A percentile compares a stretch with the other conserved stretches of the same genome.
These are phyloP conservation scores for Pugionium dolabratum DNA, from an alignment of 345 rosid genomes.

Conservation along the genomic window DNA sequence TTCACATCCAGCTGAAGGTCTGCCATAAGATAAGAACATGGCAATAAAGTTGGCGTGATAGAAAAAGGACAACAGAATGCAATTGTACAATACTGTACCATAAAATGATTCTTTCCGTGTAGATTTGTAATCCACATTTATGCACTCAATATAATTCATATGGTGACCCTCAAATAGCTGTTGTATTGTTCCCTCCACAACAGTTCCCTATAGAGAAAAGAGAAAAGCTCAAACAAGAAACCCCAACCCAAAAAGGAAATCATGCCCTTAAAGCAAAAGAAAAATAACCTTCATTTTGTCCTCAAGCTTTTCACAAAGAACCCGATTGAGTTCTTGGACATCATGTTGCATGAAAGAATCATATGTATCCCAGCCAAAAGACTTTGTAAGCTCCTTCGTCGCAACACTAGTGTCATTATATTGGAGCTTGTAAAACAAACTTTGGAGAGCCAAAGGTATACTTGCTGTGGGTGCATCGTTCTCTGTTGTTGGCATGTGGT, in stretches of 20 bases:
- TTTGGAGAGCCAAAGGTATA: slow-evolving; percentile 94
- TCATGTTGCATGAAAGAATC: slow-evolving; percentile 92
- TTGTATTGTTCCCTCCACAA: slow-evolving; percentile 96
- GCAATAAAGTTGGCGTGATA: neutral
- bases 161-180: slow-evolving; percentile 96
- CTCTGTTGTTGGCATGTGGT: slow-evolving; percentile 44
- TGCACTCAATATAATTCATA: slow-evolving; percentile 92
- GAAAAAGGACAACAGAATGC: slow-evolving; percentile 25
- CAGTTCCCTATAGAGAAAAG: slow-evolving; percentile 66
- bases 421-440: slow-evolving; percentile 36
- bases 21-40: slow-evolving; percentile 41
- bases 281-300: slow-evolving; percentile 59
- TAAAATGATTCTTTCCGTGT: slow-evolving; percentile 95
- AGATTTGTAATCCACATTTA: slow-evolving; percentile 90
- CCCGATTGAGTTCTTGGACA: slow-evolving; percentile 95
- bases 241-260: slow-evolving; percentile 25
- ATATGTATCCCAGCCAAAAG: slow-evolving; percentile 54
- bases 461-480: slow-evolving; percentile 89
- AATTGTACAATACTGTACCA: slow-evolving; percentile 47
- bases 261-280: slow-evolving; percentile 7
- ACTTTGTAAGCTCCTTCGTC: slow-evolving; percentile 91
- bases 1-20: slow-evolving; percentile 98
- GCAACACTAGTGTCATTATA: slow-evolving; percentile 92
- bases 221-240: slow-evolving; percentile 5
- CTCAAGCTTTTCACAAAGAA: slow-evolving; percentile 57